phyloP scores from a whole-genome alignment of 768 basidiomycete genomes.

The Tylopilus vinaceipallidus region DNA sequence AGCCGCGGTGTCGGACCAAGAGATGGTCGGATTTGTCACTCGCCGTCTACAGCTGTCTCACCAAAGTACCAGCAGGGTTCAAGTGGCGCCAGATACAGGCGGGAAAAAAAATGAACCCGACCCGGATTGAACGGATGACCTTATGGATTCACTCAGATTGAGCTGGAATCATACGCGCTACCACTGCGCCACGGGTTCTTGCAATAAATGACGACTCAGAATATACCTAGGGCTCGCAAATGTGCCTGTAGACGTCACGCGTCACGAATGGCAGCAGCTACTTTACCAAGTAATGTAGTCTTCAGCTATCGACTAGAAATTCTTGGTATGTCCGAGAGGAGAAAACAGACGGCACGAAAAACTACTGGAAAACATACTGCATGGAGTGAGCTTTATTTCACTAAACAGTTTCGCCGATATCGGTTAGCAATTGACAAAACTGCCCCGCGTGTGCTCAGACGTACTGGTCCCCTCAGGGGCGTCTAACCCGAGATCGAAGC shows the following conservation, averaged over 20 bases:
- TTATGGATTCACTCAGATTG: constrained; percentile 32
- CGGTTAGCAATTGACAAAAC: background rate
- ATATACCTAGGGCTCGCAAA: too few relatives aligned
- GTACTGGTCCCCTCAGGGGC: background rate
- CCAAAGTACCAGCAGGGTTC: too few relatives aligned
- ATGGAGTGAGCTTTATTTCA: constrained; percentile 6
- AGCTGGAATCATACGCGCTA: constrained; percentile 41
- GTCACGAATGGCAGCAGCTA: too few relatives aligned
- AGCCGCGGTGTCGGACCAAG: too few relatives aligned
- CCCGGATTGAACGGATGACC: constrained; percentile 49
- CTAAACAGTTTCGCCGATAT: background rate
- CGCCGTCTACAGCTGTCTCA: too few relatives aligned
- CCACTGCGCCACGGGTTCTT: constrained; percentile 39
- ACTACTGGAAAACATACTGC: constrained; percentile 11
- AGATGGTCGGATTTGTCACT: too few relatives aligned
- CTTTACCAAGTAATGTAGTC: too few relatives aligned
- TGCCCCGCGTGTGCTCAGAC: background rate
- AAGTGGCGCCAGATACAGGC: too few relatives aligned
- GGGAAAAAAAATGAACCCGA: constrained; percentile 37
- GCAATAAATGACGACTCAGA: background rate
- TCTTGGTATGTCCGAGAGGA: constrained; percentile 7
- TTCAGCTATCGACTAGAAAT: background rate
- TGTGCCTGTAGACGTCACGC: too few relatives aligned
- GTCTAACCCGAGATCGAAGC: background rate
- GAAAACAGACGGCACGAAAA: constrained; percentile 22